phyloP scores from a whole-genome alignment of 768 basidiomycete genomes.

The Agaricus sinodeliciosus region DNA sequence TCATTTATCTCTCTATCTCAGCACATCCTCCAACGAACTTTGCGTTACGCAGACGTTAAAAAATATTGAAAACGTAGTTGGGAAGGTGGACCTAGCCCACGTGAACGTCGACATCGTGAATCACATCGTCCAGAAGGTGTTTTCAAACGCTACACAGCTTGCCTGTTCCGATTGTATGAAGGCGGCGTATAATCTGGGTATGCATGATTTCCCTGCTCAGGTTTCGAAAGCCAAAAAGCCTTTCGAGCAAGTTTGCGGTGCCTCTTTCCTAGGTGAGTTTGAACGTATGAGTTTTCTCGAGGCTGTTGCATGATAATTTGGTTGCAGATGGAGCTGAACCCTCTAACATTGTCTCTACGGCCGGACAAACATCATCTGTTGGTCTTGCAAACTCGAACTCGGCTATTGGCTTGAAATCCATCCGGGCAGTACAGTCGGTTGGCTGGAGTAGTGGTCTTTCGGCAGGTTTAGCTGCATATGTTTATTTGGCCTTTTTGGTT shows the following conservation, averaged over 20 bases:
- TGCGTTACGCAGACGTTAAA: slow-evolving; percentile 48
- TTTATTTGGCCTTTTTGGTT: background rate
- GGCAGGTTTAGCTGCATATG: background rate
- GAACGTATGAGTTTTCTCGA: background rate
- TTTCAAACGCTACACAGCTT: slow-evolving; percentile 25
- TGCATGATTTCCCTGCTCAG: slow-evolving; percentile 25
- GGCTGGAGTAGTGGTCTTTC: background rate
- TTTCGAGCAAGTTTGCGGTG: slow-evolving; percentile 31
- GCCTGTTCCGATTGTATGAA: slow-evolving; percentile 42
- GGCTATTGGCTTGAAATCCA: background rate
- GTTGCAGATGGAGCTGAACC: slow-evolving; percentile 1
- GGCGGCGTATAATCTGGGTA: slow-evolving; percentile 31
- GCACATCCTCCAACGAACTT: slow-evolving; percentile 23
- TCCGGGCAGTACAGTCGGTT: background rate
- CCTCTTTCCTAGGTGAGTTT: slow-evolving; percentile 36
- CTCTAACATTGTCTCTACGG: background rate
- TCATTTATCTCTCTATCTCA: background rate
- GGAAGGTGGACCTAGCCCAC: slow-evolving; percentile 21
- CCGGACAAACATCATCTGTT: background rate
- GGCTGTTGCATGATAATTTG: background rate
- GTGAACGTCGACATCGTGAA: slow-evolving; percentile 16
- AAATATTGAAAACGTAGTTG: slow-evolving; percentile 34
- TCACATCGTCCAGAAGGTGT: slow-evolving; percentile 19
- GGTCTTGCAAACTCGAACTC: background rate
- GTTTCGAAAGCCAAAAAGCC: slow-evolving; percentile 13